Base-by-base conservation (phyloP, 257 asterid genomes). In the Plectranthus barbatus region DNA sequence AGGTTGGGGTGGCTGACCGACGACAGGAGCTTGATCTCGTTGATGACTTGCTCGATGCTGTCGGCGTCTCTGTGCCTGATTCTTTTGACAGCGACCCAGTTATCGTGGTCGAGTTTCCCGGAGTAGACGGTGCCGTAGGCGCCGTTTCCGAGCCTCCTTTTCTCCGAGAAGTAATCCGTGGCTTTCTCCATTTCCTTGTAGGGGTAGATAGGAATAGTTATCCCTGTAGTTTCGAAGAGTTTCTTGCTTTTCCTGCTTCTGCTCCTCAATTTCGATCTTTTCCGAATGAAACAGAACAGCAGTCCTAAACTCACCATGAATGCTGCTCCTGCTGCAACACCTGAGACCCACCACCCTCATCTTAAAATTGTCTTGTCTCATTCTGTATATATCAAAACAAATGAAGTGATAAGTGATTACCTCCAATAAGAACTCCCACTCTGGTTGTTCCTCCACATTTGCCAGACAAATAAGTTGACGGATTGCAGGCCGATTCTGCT, bases 371-470 rank as follows among this genome's bases (percentile, higher is more conserved):
- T n/a, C n/a, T n/a, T n/a, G n/a, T n/a, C n/a, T n/a, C n/a, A n/a
- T n/a, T n/a, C n/a, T n/a, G n/a, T n/a, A n/a, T n/a, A n/a, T n/a
- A n/a, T n/a, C n/a, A n/a, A n/a, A n/a, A n/a, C n/a, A n/a, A n/a
- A n/a, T n/a, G n/a, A n/a, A n/a, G n/a, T n/a, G n/a, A n/a, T n/a
- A 39, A 56, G 49, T 17, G 20, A 21, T 70, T 80, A 90, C 97
- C 97, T 81, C 95, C 95, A 3, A 78, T 72, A 34, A 86, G 71
- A 45, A 74, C 92, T 7, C 79, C 94, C 46, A 90, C 75, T 75
- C 95, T 73, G 39, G 95, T 81, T 55, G 88, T 86, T 67, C 92
- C 95, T 70, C 95, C 95, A 77, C 97, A 90, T 64, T 53, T 56
- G 62, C 97, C 95, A 15, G 91, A 83, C 37, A 90, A 47, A 82